Evolutionary conservation across 1,139 yeast genomes (phyloP).

Genomic region (Taphrina sp.): DNA sequence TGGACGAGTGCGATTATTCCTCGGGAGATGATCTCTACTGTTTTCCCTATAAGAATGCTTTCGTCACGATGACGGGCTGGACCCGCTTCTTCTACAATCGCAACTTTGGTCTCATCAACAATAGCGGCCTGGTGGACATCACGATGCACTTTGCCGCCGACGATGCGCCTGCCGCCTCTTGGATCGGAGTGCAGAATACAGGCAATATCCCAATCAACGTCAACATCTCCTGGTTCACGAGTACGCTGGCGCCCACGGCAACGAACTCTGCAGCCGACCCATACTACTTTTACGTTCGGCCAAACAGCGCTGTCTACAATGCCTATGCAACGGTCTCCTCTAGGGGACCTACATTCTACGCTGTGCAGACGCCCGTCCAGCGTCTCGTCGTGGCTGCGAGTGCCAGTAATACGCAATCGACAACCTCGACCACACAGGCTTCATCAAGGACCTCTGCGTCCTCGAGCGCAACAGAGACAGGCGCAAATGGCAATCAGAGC

Average conservation of each 20-base stretch:
- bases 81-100: slow-evolving; percentile 28
- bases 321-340: slow-evolving; percentile 16
- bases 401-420: neutral
- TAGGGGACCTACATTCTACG: slow-evolving; percentile 28
- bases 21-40: slow-evolving; percentile 20
- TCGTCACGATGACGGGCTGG: slow-evolving; percentile 31
- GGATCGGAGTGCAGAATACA: slow-evolving; percentile 29
- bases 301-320: slow-evolving; percentile 22
- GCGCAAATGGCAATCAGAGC: neutral
- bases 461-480: neutral
- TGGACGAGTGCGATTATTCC: slow-evolving; percentile 13
- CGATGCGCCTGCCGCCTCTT: slow-evolving; percentile 26
- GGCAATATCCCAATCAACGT: slow-evolving; percentile 28
- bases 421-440: neutral
- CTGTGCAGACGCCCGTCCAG: slow-evolving; percentile 21
- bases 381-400: slow-evolving; percentile 7
- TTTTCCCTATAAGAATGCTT: slow-evolving; percentile 15
- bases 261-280: slow-evolving; percentile 24
- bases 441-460: neutral
- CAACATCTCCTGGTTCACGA: slow-evolving; percentile 25
- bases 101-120: slow-evolving; percentile 12
- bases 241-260: slow-evolving; percentile 11
- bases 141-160: slow-evolving; percentile 26
- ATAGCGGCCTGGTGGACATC: slow-evolving; percentile 21
- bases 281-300: slow-evolving; percentile 22